Evolutionary conservation across 1,139 yeast genomes (phyloP).

Genomic region (Pichia sp.): DNA sequence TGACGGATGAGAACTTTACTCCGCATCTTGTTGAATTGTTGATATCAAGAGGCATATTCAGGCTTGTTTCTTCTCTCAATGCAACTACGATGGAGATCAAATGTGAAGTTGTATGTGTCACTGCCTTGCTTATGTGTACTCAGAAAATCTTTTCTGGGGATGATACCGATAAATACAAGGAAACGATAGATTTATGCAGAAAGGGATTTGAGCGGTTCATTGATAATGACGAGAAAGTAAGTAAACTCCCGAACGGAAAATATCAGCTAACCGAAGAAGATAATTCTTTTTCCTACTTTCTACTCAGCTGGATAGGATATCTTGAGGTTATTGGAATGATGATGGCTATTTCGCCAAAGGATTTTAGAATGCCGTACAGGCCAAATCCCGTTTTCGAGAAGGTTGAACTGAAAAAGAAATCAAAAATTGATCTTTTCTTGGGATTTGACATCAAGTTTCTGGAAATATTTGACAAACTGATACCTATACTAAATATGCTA

Average conservation of each 20-base stretch:
- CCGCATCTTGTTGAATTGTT: slow-evolving; percentile 11
- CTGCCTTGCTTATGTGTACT: slow-evolving; percentile 14
- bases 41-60: slow-evolving; percentile 12
- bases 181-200: slow-evolving; percentile 14
- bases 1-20: slow-evolving; percentile 15
- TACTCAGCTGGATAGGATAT: slow-evolving; percentile 16
- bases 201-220: slow-evolving; percentile 8
- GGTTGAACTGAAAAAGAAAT: slow-evolving; percentile 6
- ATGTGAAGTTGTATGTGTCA: slow-evolving; percentile 12
- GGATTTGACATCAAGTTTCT: slow-evolving; percentile 16
- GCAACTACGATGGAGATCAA: not conserved
- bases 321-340: slow-evolving; percentile 17
- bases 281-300: slow-evolving; percentile 12
- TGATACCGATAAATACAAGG: slow-evolving; percentile 10
- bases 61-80: slow-evolving; percentile 3
- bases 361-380: slow-evolving; percentile 12
- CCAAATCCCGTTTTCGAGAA: slow-evolving; percentile 10
- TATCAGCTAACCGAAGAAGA: slow-evolving; percentile 10
- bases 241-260: slow-evolving; percentile 8
- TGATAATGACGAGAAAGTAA: slow-evolving; percentile 3
- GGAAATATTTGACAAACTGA: slow-evolving; percentile 13
- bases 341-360: slow-evolving; percentile 15
- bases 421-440: slow-evolving; percentile 16
- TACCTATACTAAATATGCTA: slow-evolving; percentile 10
- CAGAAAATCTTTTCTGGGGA: slow-evolving; percentile 14